Evolutionary conservation across 2,329 filamentous ascomycete genomes (phyloP).

Genomic region (Fusarium albidum): DNA sequence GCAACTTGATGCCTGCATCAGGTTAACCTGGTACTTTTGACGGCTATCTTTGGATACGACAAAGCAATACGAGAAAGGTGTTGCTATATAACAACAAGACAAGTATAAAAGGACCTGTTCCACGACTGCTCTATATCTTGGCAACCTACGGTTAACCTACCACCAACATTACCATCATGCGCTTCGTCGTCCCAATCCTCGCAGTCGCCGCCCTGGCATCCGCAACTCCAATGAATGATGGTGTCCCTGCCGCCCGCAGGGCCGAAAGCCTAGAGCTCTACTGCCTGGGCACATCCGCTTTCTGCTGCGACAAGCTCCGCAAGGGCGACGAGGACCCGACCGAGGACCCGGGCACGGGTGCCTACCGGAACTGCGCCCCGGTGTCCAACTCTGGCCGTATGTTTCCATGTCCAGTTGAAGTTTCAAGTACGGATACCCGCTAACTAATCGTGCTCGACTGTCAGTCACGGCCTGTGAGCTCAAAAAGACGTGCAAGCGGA

Average conservation of each 20-base stretch:
- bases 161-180: neutral
- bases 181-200: neutral
- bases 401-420: neutral
- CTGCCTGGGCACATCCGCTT: neutral
- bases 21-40: no score
- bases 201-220: neutral
- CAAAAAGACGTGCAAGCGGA: neutral
- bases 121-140: no score
- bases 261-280: neutral
- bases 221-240: neutral
- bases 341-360: neutral
- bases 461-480: neutral
- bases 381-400: neutral
- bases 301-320: neutral
- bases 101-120: no score
- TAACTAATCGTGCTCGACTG: no score
- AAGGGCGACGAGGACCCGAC: neutral
- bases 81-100: no score
- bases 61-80: no score
- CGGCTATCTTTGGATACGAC: no score
- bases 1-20: no score
- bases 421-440: neutral
- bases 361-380: neutral
- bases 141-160: no score
- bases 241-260: neutral